phyloP scores from a whole-genome alignment of 305 asterid species.

The Ajuga reptans region DNA sequence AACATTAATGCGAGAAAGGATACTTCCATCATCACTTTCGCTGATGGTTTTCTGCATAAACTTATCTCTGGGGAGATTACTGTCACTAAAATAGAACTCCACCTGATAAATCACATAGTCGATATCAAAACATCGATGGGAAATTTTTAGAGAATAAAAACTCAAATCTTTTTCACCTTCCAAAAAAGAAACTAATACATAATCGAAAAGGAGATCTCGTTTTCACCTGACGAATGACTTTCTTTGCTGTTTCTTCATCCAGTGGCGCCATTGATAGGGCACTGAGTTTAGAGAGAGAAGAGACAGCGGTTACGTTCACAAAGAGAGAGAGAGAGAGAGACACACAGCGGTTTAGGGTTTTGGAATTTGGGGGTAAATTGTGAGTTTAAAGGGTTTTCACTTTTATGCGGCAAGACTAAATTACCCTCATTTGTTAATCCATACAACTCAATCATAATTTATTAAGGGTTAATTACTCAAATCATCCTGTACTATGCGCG shows the following conservation, averaged over 20 bases:
- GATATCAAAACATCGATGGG: neutral
- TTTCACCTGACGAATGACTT: conserved; percentile 83
- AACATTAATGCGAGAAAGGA: conserved; percentile 33
- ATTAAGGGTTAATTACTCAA: too few relatives aligned
- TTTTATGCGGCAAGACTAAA: conserved; percentile 13
- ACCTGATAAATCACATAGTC: conserved; percentile 39
- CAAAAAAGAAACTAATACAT: neutral
- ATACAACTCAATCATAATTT: too few relatives aligned
- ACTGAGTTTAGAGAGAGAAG: neutral
- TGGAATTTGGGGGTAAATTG: conserved; percentile 20
- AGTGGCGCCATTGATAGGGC: conserved; percentile 38
- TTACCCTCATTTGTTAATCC: too few relatives aligned
- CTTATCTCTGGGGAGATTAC: conserved; percentile 79
- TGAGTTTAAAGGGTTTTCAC: conserved; percentile 17
- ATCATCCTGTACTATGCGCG: too few relatives aligned
- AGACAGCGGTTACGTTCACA: neutral
- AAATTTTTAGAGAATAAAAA: neutral
- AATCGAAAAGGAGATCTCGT: neutral
- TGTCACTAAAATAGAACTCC: conserved; percentile 92
- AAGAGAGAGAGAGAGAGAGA: neutral
- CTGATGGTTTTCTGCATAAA: conserved; percentile 57
- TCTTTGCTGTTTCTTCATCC: conserved; percentile 72
- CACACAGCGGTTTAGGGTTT: conserved; percentile 44
- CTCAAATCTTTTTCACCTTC: neutral
- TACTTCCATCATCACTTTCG: conserved; percentile 87